phyloP scores from a whole-genome alignment of 768 basidiomycete species.

The Suillus spraguei region DNA sequence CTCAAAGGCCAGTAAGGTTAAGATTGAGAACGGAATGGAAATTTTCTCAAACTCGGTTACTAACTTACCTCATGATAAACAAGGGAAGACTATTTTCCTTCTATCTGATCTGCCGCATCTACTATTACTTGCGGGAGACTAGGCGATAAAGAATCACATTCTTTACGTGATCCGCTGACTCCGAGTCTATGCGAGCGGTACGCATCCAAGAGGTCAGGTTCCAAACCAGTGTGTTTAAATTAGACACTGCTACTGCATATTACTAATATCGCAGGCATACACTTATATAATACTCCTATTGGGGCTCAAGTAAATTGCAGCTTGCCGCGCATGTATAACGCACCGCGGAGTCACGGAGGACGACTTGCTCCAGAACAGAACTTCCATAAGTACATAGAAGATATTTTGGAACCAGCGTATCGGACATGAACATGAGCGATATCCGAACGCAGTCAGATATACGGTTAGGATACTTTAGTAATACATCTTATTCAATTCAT shows the following conservation, averaged over 20 bases:
- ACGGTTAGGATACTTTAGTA: too few relatives aligned
- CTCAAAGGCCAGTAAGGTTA: background rate
- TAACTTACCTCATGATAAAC: background rate
- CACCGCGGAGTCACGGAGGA: too few relatives aligned
- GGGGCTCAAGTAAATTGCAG: too few relatives aligned
- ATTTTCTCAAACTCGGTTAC: conserved; percentile 6
- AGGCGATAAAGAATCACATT: background rate
- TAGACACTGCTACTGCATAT: background rate
- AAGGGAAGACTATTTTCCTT: background rate
- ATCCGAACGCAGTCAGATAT: too few relatives aligned
- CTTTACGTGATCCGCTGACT: background rate
- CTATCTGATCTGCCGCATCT: background rate
- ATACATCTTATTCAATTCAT: too few relatives aligned
- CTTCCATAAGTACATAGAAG: too few relatives aligned
- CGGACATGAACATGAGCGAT: too few relatives aligned
- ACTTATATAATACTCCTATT: too few relatives aligned
- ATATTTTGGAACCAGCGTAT: background rate
- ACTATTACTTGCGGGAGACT: background rate
- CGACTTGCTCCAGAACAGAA: too few relatives aligned
- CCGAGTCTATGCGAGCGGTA: background rate
- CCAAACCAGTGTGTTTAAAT: background rate
- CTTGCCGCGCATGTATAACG: too few relatives aligned
- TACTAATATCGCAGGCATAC: too few relatives aligned
- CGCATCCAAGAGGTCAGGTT: background rate
- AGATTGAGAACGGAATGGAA: background rate